Percentiles rank a stretch among this genome's conserved stretches.
Conservation (phyloP, 441 rosid species). For the Syzygium malaccense region DNA sequence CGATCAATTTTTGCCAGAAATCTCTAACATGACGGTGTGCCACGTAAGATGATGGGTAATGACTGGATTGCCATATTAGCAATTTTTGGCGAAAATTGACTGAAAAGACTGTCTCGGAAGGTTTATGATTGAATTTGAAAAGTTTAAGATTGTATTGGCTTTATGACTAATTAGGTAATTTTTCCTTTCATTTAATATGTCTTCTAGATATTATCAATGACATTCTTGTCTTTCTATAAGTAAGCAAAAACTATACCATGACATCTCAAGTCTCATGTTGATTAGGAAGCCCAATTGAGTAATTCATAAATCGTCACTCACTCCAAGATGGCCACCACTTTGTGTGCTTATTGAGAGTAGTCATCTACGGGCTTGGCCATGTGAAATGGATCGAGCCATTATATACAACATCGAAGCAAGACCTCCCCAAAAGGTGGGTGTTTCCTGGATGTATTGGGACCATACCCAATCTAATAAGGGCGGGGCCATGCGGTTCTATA, state of each 20-base stretch:
- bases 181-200: background rate
- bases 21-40: background rate
- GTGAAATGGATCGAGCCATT: background rate
- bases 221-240: background rate
- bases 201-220: background rate
- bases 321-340: background rate
- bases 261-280: background rate
- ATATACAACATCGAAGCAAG: background rate
- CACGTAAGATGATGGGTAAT: too few relatives aligned
- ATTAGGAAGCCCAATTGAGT: background rate
- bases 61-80: background rate
- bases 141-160: background rate
- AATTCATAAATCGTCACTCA: background rate
- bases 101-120: background rate
- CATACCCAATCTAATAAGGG: background rate
- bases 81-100: fast-evolving
- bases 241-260: background rate
- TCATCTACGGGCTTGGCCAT: background rate
- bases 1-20: fast-evolving
- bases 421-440: too few relatives aligned
- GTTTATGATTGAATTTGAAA: background rate
- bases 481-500: background rate
- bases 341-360: background rate
- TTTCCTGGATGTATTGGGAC: background rate
- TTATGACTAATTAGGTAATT: background rate